Percentiles rank a stretch among this genome's conserved stretches.
Conservation (phyloP, 352 stramenopile genomes). For the Pythium sukuiense region DNA sequence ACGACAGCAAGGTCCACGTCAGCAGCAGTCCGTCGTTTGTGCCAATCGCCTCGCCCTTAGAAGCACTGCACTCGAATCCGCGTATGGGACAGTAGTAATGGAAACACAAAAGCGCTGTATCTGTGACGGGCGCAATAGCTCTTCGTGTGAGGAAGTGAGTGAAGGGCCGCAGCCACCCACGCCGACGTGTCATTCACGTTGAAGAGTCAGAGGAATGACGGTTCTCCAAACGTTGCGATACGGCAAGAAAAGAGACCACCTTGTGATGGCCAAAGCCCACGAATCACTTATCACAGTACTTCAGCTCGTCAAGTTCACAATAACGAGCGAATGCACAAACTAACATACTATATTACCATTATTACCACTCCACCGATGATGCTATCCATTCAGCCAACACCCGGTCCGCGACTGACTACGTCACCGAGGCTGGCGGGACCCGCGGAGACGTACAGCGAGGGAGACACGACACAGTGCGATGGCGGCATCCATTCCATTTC, state of each 20-base stretch:
- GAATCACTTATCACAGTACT: background rate
- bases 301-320: background rate
- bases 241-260: too few species aligned
- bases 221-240: background rate
- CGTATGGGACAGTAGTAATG: background rate
- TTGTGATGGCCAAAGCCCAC: background rate
- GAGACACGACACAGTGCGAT: too few species aligned
- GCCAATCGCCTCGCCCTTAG: conserved; percentile 4
- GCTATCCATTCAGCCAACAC: background rate
- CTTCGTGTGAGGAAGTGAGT: background rate
- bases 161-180: background rate
- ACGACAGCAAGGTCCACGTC: background rate
- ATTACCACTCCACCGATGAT: background rate
- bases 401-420: too few species aligned
- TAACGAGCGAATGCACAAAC: background rate
- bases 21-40: conserved; percentile 3
- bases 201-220: background rate
- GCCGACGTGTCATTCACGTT: background rate
- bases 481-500: too few species aligned
- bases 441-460: too few species aligned
- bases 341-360: background rate
- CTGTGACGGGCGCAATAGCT: background rate
- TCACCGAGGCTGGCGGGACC: background rate
- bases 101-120: too few species aligned
- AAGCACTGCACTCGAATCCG: background rate